Conservation (phyloP, 2,329 filamentous ascomycete species). For the Didymella glomerata region DNA sequence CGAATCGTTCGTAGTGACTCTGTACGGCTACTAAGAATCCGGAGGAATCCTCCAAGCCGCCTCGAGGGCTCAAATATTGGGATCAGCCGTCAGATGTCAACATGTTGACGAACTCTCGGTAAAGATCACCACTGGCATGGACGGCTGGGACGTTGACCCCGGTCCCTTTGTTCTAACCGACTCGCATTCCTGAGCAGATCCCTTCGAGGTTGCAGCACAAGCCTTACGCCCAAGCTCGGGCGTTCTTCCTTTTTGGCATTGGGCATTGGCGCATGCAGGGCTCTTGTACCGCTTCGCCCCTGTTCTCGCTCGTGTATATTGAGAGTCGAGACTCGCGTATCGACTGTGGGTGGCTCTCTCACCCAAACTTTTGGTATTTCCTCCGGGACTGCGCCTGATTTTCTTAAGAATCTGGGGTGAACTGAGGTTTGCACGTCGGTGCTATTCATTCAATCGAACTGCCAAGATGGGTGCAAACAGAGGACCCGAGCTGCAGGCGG, state of each 20-base stretch:
- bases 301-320: constrained; percentile 13
- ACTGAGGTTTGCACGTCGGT: constrained; percentile 24
- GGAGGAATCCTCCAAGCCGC: background rate
- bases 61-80: constrained; percentile 6
- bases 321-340: constrained; percentile 17
- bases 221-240: constrained; percentile 5
- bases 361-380: constrained; percentile 29
- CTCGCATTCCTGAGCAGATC: constrained; percentile 6
- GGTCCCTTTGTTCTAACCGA: constrained; percentile 2
- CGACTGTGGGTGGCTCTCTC: background rate
- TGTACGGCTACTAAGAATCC: background rate
- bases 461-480: constrained; percentile 41
- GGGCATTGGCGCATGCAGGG: constrained; percentile 15
- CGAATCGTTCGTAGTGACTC: background rate
- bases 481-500: constrained; percentile 43
- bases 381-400: constrained; percentile 23
- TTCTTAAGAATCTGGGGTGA: constrained; percentile 24
- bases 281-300: constrained; percentile 16
- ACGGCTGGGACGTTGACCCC: constrained; percentile 8
- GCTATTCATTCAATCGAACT: constrained; percentile 7
- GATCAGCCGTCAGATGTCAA: constrained; percentile 7
- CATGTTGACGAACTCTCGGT: constrained; percentile 3
- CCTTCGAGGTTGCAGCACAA: constrained; percentile 1
- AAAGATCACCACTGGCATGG: constrained; percentile 14
- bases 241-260: constrained; percentile 11